Percentiles rank a stretch among this genome's conserved stretches.
phyloP scores from a whole-genome alignment of 257 asterid species.

The Coffea canephora region DNA sequence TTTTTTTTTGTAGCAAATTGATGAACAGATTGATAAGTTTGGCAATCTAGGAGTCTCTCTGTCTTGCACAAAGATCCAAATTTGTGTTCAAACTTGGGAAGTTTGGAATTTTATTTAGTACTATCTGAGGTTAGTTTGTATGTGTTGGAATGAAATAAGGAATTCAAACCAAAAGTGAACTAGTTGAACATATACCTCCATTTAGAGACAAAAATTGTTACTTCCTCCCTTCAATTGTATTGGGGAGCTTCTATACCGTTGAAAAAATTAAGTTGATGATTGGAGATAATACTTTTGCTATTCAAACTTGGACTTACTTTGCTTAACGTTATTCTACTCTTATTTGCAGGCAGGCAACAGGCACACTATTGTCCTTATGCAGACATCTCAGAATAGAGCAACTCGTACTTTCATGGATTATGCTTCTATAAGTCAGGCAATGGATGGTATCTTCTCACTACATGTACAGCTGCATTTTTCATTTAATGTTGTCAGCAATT shows the following conservation, averaged over 20 bases:
- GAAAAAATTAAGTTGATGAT: neutral
- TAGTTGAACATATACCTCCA: neutral
- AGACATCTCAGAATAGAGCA: constrained; percentile 72
- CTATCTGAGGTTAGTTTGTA: neutral
- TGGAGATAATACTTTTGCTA: neutral
- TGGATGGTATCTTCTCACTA: constrained; percentile 62
- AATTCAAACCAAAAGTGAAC: neutral
- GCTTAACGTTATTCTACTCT: constrained; percentile 7
- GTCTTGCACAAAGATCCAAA: neutral
- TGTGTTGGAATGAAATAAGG: neutral
- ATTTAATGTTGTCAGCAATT: neutral
- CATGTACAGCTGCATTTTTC: neutral
- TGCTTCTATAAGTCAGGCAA: constrained; percentile 76
- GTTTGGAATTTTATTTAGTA: neutral
- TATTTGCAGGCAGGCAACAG: constrained; percentile 63
- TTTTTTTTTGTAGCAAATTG: neutral
- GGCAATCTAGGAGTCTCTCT: too few relatives aligned
- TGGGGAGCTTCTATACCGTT: neutral
- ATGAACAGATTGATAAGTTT: neutral
- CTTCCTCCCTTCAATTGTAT: neutral
- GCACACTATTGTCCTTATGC: constrained; percentile 93
- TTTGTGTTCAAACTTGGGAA: neutral
- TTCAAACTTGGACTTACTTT: neutral
- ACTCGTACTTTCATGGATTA: constrained; percentile 96
- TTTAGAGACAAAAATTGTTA: too few relatives aligned